Conservation (phyloP, 192 early-diverging fungal genomes). For the Backusella tuberculispora region DNA sequence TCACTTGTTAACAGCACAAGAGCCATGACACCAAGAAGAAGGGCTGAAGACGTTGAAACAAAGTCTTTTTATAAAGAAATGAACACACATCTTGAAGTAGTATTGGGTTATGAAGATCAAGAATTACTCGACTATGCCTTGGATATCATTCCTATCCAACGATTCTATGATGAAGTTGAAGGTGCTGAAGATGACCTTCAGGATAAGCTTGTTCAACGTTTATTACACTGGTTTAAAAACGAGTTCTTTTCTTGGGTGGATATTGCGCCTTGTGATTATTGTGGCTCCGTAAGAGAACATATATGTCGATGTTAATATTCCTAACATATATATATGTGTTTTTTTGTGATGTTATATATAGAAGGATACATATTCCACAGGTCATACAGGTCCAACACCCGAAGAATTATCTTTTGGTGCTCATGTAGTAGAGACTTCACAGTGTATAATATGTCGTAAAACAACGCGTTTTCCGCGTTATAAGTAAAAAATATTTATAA, state of each 20-base stretch:
- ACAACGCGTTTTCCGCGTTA: slow-evolving; percentile 57
- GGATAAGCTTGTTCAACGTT: slow-evolving; percentile 35
- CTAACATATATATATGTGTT: neutral
- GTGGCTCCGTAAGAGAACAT: slow-evolving; percentile 24
- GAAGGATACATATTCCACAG: slow-evolving; percentile 31
- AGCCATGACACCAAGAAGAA: neutral
- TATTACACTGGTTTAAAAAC: slow-evolving; percentile 58
- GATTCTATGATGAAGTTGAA: slow-evolving; percentile 48
- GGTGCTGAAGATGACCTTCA: neutral
- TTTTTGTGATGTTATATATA: neutral
- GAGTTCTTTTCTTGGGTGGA: slow-evolving; percentile 60
- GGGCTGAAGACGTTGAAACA: neutral
- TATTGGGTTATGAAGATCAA: slow-evolving; percentile 2
- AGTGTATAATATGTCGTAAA: slow-evolving; percentile 41
- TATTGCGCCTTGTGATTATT: slow-evolving; percentile 45
- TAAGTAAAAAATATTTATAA: slow-evolving; percentile 27
- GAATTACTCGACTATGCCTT: slow-evolving; percentile 26
- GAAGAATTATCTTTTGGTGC: slow-evolving; percentile 51
- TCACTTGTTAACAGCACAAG: neutral
- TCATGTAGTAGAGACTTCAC: slow-evolving; percentile 44
- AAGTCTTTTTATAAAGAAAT: neutral
- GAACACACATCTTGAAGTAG: neutral
- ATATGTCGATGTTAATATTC: neutral
- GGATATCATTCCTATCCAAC: slow-evolving; percentile 46
- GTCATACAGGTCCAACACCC: slow-evolving; percentile 28